Conservation (phyloP, 2,329 filamentous ascomycete species). For the Tolypocladium paradoxum region DNA sequence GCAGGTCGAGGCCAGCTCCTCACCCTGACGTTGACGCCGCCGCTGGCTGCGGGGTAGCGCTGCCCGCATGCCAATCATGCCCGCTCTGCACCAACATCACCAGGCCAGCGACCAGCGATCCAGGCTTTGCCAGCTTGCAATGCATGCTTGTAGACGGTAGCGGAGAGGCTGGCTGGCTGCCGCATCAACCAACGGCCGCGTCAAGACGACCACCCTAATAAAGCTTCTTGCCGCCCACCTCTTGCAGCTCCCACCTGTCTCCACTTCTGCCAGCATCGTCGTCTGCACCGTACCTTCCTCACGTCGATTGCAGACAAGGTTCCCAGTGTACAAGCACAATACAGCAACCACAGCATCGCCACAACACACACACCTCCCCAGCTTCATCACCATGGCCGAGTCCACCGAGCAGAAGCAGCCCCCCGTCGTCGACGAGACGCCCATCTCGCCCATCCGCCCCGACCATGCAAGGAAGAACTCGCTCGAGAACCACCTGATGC, state of each 20-base stretch:
- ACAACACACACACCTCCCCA: not conserved
- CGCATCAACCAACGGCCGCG: not conserved
- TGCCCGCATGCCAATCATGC: not conserved
- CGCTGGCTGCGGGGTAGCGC: not conserved
- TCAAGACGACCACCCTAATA: not conserved
- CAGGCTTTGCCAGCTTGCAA: not conserved
- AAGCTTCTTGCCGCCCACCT: not conserved
- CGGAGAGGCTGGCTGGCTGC: not conserved
- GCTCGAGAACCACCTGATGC: conserved; percentile 60
- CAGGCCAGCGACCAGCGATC: not conserved
- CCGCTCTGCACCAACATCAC: not conserved
- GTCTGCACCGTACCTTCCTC: not conserved
- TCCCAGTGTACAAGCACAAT: not conserved
- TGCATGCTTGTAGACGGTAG: not conserved
- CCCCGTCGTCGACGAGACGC: conserved; percentile 34
- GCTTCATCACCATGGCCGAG: conserved; percentile 16
- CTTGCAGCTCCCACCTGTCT: not conserved
- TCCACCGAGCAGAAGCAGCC: conserved; percentile 9
- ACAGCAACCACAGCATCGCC: not conserved
- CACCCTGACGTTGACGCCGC: not conserved
- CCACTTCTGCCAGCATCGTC: not conserved
- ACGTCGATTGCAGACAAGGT: not conserved
- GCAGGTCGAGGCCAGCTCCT: not conserved
- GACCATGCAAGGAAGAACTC: conserved; percentile 51
- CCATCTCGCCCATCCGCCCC: conserved; percentile 44